phyloP scores from a whole-genome alignment of 2,329 filamentous ascomycete species.

The Penicillium frequentans region DNA sequence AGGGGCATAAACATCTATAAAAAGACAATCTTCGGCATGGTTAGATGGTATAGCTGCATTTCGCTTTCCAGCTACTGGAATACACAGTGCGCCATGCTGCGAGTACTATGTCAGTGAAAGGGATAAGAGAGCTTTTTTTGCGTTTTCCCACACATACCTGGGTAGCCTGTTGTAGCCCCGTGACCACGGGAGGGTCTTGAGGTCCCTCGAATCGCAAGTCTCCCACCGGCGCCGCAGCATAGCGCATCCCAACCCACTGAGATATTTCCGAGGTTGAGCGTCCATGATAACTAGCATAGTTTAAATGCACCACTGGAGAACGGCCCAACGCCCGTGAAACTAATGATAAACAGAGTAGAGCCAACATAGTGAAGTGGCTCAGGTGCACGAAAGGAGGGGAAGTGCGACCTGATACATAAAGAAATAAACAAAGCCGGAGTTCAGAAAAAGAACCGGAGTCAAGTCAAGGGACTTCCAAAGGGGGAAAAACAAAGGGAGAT shows the following conservation, averaged over 20 bases:
- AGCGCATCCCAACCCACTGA: conserved; percentile 74
- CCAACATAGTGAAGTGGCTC: conserved; percentile 8
- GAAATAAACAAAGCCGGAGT: neutral
- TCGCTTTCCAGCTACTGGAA: conserved; percentile 65
- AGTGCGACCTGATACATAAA: neutral
- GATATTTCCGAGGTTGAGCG: conserved; percentile 56
- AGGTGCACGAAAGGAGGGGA: neutral
- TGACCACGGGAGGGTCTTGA: conserved; percentile 55
- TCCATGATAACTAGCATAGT: conserved; percentile 67
- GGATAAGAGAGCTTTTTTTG: neutral
- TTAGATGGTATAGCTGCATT: conserved; percentile 51
- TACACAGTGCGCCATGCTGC: conserved; percentile 55
- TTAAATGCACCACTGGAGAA: conserved; percentile 56
- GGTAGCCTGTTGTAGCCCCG: conserved; percentile 55
- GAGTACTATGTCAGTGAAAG: neutral
- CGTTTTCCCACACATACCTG: conserved; percentile 42
- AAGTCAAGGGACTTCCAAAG: neutral
- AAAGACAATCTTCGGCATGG: conserved; percentile 46
- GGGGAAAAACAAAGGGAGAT: neutral
- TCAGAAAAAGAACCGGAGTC: conserved; percentile 1
- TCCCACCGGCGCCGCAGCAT: conserved; percentile 68
- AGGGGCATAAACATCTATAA: conserved; percentile 44
- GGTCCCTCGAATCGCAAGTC: conserved; percentile 67
- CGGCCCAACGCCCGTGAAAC: conserved; percentile 22
- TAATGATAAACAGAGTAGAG: conserved; percentile 16